Percentiles rank a stretch among this genome's conserved stretches.
These are phyloP conservation scores for Yarrowia osloensis DNA, from an alignment of 805 yeast species.

Conservation along the genomic window DNA sequence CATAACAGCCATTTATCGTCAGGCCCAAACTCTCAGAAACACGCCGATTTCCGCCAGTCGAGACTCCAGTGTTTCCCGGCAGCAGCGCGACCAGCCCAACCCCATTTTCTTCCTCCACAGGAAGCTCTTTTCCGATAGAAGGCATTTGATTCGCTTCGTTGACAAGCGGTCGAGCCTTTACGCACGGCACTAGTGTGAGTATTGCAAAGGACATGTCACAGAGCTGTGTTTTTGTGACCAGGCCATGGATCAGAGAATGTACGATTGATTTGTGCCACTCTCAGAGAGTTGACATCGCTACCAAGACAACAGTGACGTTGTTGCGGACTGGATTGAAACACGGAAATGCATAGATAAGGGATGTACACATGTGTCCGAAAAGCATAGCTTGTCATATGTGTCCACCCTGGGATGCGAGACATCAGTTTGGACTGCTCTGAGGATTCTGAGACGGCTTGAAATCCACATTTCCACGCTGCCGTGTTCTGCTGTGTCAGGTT, in stretches of 20 bases:
- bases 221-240: no score
- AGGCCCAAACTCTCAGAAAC: neutral
- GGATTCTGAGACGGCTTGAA: neutral
- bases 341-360: neutral
- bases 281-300: no score
- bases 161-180: neutral
- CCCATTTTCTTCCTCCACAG: neutral
- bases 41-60: neutral
- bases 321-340: neutral
- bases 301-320: neutral
- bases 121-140: neutral
- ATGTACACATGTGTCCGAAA: neutral
- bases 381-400: neutral
- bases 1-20: slow-evolving; percentile 7
- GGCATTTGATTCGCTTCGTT: neutral
- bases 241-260: no score
- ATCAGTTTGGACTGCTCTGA: neutral
- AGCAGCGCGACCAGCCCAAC: neutral
- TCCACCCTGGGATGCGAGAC: neutral
- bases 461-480: neutral
- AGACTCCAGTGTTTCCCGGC: neutral
- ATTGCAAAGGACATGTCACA: neutral
- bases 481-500: neutral
- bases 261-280: no score
- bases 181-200: slow-evolving; percentile 13